Base-by-base conservation (phyloP, 306 rosid genomes). In the Vachellia pachyceras region DNA sequence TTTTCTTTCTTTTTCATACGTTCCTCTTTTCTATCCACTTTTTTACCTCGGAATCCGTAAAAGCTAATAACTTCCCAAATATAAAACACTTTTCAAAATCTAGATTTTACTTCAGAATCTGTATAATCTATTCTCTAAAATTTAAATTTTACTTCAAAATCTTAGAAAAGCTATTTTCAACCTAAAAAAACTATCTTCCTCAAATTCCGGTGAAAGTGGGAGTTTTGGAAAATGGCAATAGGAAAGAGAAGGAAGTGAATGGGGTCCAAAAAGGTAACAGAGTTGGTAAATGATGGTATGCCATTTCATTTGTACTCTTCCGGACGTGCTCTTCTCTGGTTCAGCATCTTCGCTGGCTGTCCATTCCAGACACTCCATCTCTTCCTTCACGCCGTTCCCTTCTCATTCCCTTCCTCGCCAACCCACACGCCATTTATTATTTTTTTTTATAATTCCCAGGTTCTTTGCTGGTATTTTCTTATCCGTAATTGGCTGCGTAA, bases 291-390 rank as follows among this genome's bases (percentile, higher is more conserved):
- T 68, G 54, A 49, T 78, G 74, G 33, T 2, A 55, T 55, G 13
- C 65, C 20, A n/a, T n/a, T n/a, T n/a, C n/a, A n/a, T 78, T 81
- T 74, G 88, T 73, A 73, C 73, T 70, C 72, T 74, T 22, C 41
- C 61, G 54, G 58, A 77, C 79, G 50, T 52, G 50, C 63, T 23
- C 78, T 61, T 82, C 70, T 64, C 72, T 71, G 58, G 50, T 37
- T 65, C 70, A 23, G 70, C 70, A 37, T 65, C 70, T 82, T 82
- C 60, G 29, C 60, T 79, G 68, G 1, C 11, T 80, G 73, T 76
- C 76, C 52, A 67, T 5, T 73, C 49, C 65, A 63, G 36, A 46
- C 46, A 10, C 12, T 60, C 70, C 79, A 13, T 12, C 40, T 33
- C 58, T 58, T 11, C 18, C 79, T 65, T 85, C 11, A 81, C 80